These are phyloP conservation scores for Pleurotus salmoneostramineus DNA, from an alignment of 768 basidiomycete species.

Conservation along the genomic window DNA sequence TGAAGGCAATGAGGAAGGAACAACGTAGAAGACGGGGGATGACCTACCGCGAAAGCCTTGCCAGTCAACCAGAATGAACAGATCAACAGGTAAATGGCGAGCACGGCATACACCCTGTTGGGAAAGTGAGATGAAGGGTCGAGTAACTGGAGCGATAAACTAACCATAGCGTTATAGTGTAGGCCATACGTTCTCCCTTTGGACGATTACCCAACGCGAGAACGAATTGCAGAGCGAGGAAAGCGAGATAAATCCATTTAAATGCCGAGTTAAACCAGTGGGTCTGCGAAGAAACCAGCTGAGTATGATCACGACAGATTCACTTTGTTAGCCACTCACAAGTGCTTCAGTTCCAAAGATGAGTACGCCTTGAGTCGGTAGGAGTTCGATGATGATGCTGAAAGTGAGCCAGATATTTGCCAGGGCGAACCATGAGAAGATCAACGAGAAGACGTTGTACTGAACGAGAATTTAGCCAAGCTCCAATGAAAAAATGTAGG, in stretches of 20 bases:
- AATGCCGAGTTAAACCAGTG: constrained; percentile 83
- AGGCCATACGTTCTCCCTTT: constrained; percentile 77
- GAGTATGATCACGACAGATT: constrained; percentile 1
- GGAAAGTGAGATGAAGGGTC: constrained; percentile 18
- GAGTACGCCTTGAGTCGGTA: constrained; percentile 48
- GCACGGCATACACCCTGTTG: constrained; percentile 77
- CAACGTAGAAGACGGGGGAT: not conserved
- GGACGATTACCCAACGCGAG: constrained; percentile 75
- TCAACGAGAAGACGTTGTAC: constrained; percentile 82
- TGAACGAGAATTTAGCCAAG: constrained; percentile 19
- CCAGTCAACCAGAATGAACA: constrained; percentile 85
- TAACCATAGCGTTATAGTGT: constrained; percentile 49
- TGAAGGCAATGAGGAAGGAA: not conserved
- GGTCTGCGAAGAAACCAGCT: constrained; percentile 44
- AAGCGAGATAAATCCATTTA: constrained; percentile 85
- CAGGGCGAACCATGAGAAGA: constrained; percentile 92
- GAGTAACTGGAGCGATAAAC: not conserved
- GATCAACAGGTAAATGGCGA: constrained; percentile 80
- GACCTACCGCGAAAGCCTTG: constrained; percentile 68
- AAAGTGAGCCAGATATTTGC: constrained; percentile 96
- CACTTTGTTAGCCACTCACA: constrained; percentile 39
- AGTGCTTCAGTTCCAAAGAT: constrained; percentile 72
- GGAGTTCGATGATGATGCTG: constrained; percentile 88
- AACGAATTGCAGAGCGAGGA: constrained; percentile 72
- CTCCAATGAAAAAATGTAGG: not conserved